Evolutionary conservation across 805 yeast genomes (phyloP).

Genomic region (Starmera amethionina): DNA sequence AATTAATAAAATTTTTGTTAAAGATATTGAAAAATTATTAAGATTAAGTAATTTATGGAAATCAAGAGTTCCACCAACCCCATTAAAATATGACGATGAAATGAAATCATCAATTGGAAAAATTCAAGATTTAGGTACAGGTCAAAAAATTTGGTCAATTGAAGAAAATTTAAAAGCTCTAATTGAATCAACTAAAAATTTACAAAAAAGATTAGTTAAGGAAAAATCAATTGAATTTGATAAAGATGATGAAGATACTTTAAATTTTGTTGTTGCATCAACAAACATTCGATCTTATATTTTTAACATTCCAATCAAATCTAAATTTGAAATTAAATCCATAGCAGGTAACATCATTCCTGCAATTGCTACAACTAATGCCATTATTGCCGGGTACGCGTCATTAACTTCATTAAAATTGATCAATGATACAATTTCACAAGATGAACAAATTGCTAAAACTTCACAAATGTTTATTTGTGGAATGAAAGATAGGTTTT

Average conservation of each 20-base stretch:
- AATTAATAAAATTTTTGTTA: constrained; percentile 48
- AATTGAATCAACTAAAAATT: constrained; percentile 31
- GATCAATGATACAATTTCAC: constrained; percentile 20
- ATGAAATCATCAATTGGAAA: constrained; percentile 11
- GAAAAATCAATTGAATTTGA: constrained; percentile 57
- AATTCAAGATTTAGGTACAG: constrained; percentile 17
- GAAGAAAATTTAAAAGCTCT: constrained; percentile 58
- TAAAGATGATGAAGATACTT: constrained; percentile 89
- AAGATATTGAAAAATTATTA: constrained; percentile 72
- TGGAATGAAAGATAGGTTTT: constrained; percentile 46
- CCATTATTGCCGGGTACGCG: constrained; percentile 86
- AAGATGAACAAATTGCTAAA: constrained; percentile 19
- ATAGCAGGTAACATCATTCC: constrained; percentile 98
- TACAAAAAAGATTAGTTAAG: constrained; percentile 37
- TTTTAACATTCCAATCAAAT: constrained; percentile 59
- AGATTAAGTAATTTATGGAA: constrained; percentile 72
- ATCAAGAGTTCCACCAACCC: constrained; percentile 55
- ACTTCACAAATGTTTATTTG: constrained; percentile 45
- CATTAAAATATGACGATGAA: constrained; percentile 31
- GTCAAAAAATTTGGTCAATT: constrained; percentile 45
- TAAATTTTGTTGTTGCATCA: constrained; percentile 79
- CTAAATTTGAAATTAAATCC: constrained; percentile 83
- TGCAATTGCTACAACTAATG: constrained; percentile 96
- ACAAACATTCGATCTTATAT: constrained; percentile 67
- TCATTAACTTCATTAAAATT: constrained; percentile 61